Evolutionary conservation across 1,284 basidiomycete species (phyloP), one percentile per base, ranked within the genome.

Genomic region (Boletus hoseneyae): DNA sequence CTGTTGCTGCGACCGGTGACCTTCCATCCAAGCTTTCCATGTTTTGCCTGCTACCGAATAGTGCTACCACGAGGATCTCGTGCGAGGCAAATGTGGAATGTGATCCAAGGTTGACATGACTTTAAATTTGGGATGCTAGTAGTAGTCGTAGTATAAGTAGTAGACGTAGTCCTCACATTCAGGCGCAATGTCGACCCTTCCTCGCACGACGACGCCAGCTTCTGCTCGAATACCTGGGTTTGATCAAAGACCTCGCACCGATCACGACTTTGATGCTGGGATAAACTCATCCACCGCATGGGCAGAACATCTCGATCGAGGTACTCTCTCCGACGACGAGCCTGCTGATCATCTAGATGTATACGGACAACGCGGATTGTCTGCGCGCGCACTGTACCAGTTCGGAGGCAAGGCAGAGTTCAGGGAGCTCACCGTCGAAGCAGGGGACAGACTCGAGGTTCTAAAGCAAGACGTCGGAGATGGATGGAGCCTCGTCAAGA

Each of bases 381-480:
- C 76, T 33, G 88, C 85, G 16, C 74, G 82, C 29, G 83, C 85
- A 13, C 69, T 90, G 21, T 89, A 85, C 62, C 70, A 77, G 30
- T 90, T 92, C 62, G 75, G 82, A 56, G 88, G 90, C 39, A 84
- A 88, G 61, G 67, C 76, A 0, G 82, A 86, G 57, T 88, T 85
- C 60, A 73, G 82, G 45, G 89, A 90, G 68, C 73, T 90, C 41
- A 71, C 59, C 19, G 79, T 83, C 6, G 71, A 73, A 44, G 83
- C 86, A 0, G 84, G 86, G 4, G 83, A 89, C 54, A 76, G 74
- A 53, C 63, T 90, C 6, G 77, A 81, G 42, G 72, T 90, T 18
- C 58, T 91, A 37, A 82, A 76, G 57, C 85, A 83, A 57, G 76
- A 82, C 51, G 73, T 78, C 13, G 83, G 83, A 4, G 83, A 87